These are phyloP conservation scores for Aspergillus nidulans DNA, from an alignment of 495 filamentous ascomycete species.

Conservation along the genomic window DNA sequence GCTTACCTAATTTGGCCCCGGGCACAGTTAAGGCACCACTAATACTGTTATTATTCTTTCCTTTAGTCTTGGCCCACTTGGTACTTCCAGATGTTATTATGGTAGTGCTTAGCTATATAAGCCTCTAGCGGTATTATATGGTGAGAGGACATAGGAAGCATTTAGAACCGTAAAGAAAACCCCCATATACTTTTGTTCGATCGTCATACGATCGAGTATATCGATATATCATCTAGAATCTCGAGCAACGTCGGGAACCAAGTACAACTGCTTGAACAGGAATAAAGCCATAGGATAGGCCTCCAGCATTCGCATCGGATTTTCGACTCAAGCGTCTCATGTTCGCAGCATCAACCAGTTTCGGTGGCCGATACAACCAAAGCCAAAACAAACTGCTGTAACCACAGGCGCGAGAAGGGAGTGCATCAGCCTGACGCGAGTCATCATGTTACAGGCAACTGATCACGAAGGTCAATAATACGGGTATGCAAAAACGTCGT, in stretches of 20 bases:
- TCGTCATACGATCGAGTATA: conserved; percentile 5
- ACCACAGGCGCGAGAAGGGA: not conserved
- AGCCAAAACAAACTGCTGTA: not conserved
- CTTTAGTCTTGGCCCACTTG: not conserved
- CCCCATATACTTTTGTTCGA: conserved; percentile 13
- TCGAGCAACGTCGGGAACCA: not conserved
- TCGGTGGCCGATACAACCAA: not conserved
- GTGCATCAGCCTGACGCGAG: conserved; percentile 7
- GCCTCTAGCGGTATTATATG: not conserved
- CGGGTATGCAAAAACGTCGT: conserved; percentile 11
- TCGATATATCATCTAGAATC: conserved; percentile 11
- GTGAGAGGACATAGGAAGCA: not conserved
- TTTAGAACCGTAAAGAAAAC: not conserved
- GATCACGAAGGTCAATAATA: conserved; percentile 5
- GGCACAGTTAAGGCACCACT: not conserved
- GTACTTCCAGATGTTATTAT: not conserved
- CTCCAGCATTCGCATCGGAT: not conserved
- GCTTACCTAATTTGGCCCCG: conserved; percentile 1
- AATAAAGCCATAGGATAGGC: no score
- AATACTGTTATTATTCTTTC: no score
- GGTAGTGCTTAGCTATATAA: not conserved
- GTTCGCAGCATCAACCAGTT: not conserved
- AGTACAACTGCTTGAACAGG: not conserved
- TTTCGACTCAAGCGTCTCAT: not conserved
- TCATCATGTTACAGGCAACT: conserved; percentile 1